Conservation (phyloP, 768 basidiomycete genomes). For the Leccinum fibrillosum region DNA sequence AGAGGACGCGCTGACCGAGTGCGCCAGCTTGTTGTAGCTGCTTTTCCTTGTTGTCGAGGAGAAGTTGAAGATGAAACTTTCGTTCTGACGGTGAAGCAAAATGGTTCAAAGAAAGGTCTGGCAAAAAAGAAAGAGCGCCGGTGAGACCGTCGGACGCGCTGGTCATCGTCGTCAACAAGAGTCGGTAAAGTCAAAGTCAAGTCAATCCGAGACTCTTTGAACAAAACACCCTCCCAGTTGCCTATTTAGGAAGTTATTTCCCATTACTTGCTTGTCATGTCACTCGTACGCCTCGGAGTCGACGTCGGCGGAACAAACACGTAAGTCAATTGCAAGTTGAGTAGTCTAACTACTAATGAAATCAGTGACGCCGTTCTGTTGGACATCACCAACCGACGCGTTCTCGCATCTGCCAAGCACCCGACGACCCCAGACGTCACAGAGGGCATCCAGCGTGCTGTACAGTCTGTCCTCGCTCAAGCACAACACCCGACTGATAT, state of each 20-base stretch:
- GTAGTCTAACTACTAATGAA: too few relatives aligned
- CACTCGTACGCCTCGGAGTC: constrained; percentile 28
- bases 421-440: constrained; percentile 58
- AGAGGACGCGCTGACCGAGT: constrained; percentile 90
- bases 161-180: constrained; percentile 31
- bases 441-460: constrained; percentile 52
- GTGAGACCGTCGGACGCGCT: constrained; percentile 37
- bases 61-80: constrained; percentile 58
- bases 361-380: constrained; percentile 33
- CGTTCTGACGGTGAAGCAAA: constrained; percentile 56
- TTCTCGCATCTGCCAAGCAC: constrained; percentile 40
- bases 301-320: constrained; percentile 36
- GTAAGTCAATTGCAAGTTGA: too few relatives aligned
- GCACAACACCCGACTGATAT: constrained; percentile 37
- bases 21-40: constrained; percentile 90
- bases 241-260: constrained; percentile 9
- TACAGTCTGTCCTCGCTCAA: constrained; percentile 42
- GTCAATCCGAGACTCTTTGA: not conserved
- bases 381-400: constrained; percentile 8
- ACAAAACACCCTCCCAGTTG: not conserved
- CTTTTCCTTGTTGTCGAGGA: constrained; percentile 87
- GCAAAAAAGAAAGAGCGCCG: constrained; percentile 32
- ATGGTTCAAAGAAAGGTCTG: constrained; percentile 39
- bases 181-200: not conserved
- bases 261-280: not conserved